Evolutionary conservation across 2,329 filamentous ascomycete genomes (phyloP), one percentile per base, ranked within the genome.

Genomic region (Exophiala sideris): DNA sequence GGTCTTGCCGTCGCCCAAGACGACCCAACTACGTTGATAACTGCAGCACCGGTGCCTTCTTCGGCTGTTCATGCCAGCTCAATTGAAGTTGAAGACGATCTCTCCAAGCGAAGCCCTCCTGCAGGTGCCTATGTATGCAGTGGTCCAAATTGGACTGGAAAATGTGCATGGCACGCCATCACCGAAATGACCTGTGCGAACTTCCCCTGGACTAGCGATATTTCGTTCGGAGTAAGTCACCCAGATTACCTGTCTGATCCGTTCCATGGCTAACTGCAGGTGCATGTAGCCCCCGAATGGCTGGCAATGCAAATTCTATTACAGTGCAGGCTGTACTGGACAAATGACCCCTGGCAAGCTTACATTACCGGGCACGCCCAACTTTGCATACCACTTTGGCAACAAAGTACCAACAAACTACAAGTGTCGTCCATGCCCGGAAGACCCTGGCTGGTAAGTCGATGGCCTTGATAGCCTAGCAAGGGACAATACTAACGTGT

Each of bases 221-320:
- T 49, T 3, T 60, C 57, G 6, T 36, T 60, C 33, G 57, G 57
- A 5, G 57, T 57, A 56, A 49, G 57, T 50, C 16, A 7, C 35
- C 36, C 18, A 7, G 18, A 3, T n/a, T 16, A 29, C 1, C n/a
- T 16, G 12, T 36, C 20, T 33, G 12, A 24, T 36, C 9, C 38
- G 1, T 6, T 21, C 21, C 5, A 2, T 40, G 1, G 20, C 41
- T 44, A 1, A 44, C 21, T 6, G 2, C 9, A 16, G 8, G 4
- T 44, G 10, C 41, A 14, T 12, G 18, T 44, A 60, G 57, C 50
- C 54, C 6, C 44, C 54, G 7, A 14, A 20, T 6, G 54, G 46
- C n/a, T 49, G 48, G 48, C 57, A 60, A 45, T 60, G 57, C 33
- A 57, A 50, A 34, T 38, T 57, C 33, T 60, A 52, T 45, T 60